Base-by-base conservation (phyloP, 163 green algal species). In the Prototheca cutis region DNA sequence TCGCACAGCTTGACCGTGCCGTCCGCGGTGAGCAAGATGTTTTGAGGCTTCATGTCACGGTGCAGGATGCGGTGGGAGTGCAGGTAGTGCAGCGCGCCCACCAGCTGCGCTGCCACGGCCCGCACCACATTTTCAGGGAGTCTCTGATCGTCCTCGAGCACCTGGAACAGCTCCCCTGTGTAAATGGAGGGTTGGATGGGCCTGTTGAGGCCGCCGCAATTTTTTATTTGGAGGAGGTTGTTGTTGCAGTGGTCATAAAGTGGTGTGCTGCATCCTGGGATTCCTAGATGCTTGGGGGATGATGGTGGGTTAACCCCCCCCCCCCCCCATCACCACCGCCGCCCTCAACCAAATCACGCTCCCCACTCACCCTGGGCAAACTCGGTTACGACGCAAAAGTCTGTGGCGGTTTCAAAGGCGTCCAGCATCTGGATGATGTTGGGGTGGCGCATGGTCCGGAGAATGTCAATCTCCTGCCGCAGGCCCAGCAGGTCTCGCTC, bases 401-500 rank as follows among this genome's bases (percentile, higher is more conserved):
- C 91, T 15, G 77, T 83, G 49, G 87, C 84, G 3, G 93, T 99
- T 75, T 99, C 93, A 72, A 99, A 99, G 0, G 88, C 70, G 60
- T 99, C 93, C 36, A 98, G 68, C 93, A 98, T 97, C 68, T 94
- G 83, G 31, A 99, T 96, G 64, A 98, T 95, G 80, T 97, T 95
- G 48, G 91, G 81, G 73, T 99, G 93, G 5, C 83, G 75, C 55
- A 99, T 78, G 55, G 83, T 74, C 6, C 88, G 66, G 69, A 99
- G 65, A 58, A 99, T 99, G 53, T 97, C 93, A 39, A 99, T 98
- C 71, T 99, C 93, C 72, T 96, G 88, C 7, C 93, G 78, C 66
- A 99, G 75, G 67, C 86, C 92, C 25, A 76, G 76, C 40, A 98
- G 84, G 62, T 99, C 93, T 66, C 91, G 90, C 36, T 96, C 87